Base-by-base conservation (phyloP, 2,329 filamentous ascomycete genomes). In the Ophiostoma tasmaniense region DNA sequence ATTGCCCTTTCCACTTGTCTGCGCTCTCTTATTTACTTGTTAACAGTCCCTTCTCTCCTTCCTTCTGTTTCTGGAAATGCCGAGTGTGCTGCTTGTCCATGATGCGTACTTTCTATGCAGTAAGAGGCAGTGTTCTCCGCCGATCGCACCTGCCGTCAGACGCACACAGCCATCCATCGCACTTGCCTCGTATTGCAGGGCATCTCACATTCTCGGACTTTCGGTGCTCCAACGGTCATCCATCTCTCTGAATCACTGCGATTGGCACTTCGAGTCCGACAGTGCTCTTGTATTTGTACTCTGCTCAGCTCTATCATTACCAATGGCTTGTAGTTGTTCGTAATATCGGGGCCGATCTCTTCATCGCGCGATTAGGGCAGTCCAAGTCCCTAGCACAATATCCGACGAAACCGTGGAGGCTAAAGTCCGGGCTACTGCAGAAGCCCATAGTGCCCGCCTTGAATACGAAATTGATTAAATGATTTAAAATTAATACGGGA, bases 401-500 rank as follows among this genome's bases (percentile, higher is more conserved):
- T 62, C 66, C 69, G 69, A 70, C 69, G 39, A 25, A 59, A 67
- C 66, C 59, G 35, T 66, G n/a, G 55, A 66, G 62, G 68, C 69
- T 70, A 68, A 70, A 70, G 69, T 70, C 69, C 69, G 69, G 52
- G 33, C 64, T 66, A 39, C 68, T 64, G 65, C 64, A 42, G 52
- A 61, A 55, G 59, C 64, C 64, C 45, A 10, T 39, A 45, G 25
- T 42, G 39, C 45, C 67, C 55, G 25, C 25, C 10, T 30, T 45
- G 25, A 28, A 28, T 61, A 30, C 55, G 30, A 61, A n/a, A n/a
- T n/a, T n/a, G n/a, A 3, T 30, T 61, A 30, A 17, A 30, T 20
- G 30, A 61, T 8, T 61, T 61, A 30, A 30, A 30, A 30, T 30
- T 61, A 61, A 61, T 61, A 61, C 55, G 55, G 17, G 13, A 8